Evolutionary conservation across 208 protist genomes (phyloP), one percentile per base, ranked within the genome.

Genomic region (Leptomonas seymouri): DNA sequence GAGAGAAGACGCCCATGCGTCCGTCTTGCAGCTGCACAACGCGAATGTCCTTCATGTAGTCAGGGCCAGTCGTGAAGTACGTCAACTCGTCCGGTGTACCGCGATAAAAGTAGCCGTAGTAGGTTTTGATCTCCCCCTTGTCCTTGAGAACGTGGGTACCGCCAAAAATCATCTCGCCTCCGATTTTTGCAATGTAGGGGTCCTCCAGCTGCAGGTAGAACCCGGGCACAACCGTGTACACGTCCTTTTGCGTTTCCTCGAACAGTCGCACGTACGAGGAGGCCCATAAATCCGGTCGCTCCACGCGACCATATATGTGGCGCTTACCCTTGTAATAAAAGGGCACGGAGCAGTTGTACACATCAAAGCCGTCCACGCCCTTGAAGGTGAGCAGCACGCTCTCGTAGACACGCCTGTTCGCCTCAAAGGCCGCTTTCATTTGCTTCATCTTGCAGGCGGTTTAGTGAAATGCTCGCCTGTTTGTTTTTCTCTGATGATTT

Each of bases 31-130:
- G 62, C 61, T 86, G 66, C 23, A 87, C 64, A 20, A 83, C 49
- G 48, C 82, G 74, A 39, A 87, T 74, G 59, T 87, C 82, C 72
- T 87, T 87, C 82, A 87, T 87, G 67, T 81, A 71, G 55, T 84
- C 72, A 2, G 82, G 82, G 14, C 82, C 82, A 0, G 82, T 69
- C 25, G 75, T 54, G 53, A 76, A 87, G 79, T 87, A 87, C 20
- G 74, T 63, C 18, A 74, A 49, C 41, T 84, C 51, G 31, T 80
- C 82, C 2, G 71, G 59, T 4, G 49, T 56, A 42, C 82, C 82
- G 41, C 82, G 78, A 45, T 79, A 87, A 53, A 87, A 87, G 60
- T 87, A 78, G 55, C 66, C 73, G 71, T 82, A 87, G 75, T 87
- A 87, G 64, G 54, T 81, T 23, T 64, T 66, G 31, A 87, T 58